Evolutionary conservation across 176 grass and related monocot species (phyloP).

Genomic region (Saccharum officinarum): DNA sequence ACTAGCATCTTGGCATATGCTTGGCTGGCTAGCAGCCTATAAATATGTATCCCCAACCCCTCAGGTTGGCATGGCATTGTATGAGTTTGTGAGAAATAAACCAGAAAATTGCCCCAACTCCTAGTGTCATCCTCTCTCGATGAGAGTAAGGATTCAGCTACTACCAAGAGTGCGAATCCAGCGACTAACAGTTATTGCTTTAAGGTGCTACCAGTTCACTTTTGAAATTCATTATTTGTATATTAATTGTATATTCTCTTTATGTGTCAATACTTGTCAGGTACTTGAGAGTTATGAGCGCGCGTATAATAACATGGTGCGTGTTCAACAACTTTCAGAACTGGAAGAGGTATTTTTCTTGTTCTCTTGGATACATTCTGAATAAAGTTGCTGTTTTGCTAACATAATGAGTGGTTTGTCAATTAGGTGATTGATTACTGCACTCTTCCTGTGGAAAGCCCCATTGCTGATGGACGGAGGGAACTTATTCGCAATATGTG

Average conservation of each 20-base stretch:
- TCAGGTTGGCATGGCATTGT: no score
- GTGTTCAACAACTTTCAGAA: conserved; percentile 96
- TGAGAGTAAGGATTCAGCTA: no score
- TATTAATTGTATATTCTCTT: conserved; percentile 23
- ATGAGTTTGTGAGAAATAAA: no score
- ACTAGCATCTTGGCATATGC: no score
- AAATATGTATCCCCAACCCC: no score
- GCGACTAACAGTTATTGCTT: not conserved
- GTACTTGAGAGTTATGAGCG: conserved; percentile 99
- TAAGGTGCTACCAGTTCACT: not conserved
- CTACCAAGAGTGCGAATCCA: no score
- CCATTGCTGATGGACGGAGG: conserved; percentile 78
- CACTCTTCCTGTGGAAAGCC: conserved; percentile 74
- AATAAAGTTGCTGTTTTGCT: conserved; percentile 27
- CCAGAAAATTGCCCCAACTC: no score
- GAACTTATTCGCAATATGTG: conserved; percentile 99
- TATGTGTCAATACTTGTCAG: conserved; percentile 38
- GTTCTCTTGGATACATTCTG: conserved; percentile 13
- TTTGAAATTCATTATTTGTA: conserved; percentile 10
- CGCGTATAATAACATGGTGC: conserved; percentile 98
- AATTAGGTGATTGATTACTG: conserved; percentile 97
- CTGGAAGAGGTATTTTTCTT: conserved; percentile 79
- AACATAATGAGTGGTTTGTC: conserved; percentile 9
- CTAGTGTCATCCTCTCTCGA: no score
- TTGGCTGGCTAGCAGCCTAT: no score